These are phyloP conservation scores for Guadua angustifolia DNA, from an alignment of 176 grass and related monocot genomes.

Conservation along the genomic window DNA sequence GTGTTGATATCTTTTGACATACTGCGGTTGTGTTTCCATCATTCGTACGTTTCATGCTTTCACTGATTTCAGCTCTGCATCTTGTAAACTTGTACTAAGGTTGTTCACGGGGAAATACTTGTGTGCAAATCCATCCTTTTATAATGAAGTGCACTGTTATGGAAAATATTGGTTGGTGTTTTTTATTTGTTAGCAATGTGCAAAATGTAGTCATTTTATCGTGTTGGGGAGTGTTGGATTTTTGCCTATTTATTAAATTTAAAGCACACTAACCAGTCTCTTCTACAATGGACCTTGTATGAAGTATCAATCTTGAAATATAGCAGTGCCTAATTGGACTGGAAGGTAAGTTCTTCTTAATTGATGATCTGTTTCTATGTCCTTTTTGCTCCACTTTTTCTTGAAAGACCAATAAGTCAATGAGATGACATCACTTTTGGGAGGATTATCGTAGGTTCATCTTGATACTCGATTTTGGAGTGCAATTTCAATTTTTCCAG, in stretches of 20 bases:
- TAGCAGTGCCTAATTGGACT: constrained; percentile 54
- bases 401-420: constrained; percentile 25
- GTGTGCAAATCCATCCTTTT: background rate
- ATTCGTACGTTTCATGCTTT: background rate
- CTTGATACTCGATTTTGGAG: background rate
- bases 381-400: constrained; percentile 23
- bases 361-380: constrained; percentile 16
- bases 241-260: constrained; percentile 17
- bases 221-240: background rate
- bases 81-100: constrained; percentile 1
- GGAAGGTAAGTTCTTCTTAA: constrained; percentile 58
- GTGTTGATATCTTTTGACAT: background rate
- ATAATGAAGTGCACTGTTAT: background rate
- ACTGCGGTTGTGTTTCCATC: background rate
- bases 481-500: background rate
- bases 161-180: background rate
- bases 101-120: background rate
- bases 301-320: constrained; percentile 56
- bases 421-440: constrained; percentile 17
- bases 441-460: background rate
- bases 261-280: constrained; percentile 56
- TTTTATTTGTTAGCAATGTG: background rate
- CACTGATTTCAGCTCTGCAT: background rate
- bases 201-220: background rate
- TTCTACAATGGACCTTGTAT: constrained; percentile 47